Base-by-base conservation (phyloP, 2,329 filamentous ascomycete genomes). In the Phoma sp. region DNA sequence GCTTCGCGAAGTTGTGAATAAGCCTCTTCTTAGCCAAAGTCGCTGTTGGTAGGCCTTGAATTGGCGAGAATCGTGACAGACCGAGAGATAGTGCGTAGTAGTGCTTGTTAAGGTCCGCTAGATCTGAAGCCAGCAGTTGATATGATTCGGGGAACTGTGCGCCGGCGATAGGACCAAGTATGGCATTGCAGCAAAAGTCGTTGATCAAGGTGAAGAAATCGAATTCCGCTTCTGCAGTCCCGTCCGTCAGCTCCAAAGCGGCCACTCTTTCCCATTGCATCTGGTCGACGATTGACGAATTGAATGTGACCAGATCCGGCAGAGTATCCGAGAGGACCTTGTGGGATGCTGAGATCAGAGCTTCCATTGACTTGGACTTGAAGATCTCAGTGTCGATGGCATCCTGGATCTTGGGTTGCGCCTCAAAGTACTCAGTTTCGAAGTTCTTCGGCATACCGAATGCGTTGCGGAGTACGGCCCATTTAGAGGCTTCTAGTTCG, bases 181-280 rank as follows among this genome's bases (percentile, higher is more conserved):
- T 78, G 10, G 74, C 75, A 46, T 81, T 78, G 4, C 82, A 85
- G 33, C 85, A 78, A 62, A 87, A 86, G 60, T 84, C 80, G 51
- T 83, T 77, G 21, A 87, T 72, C 6, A 89, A 75, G 3, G 78
- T 72, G 36, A 72, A 71, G 2, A 75, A 56, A 31, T 72, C 68
- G 44, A 66, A 70, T 48, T 87, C 84, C 13, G 81, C 84, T 48
- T 82, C 76, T 25, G 75, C 71, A 15, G 74, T 74, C 6, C 70
- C 75, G n/a, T 72, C 69, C 2, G 74, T 66, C 32, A 73, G 61
- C 15, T 81, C 80, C 4, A 82, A 75, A 21, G 81, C 70, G 2
- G 73, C 72, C 1, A 82, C 78, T 31, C 84, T 80, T 67, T 89
- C 87, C 86, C 87, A 89, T 2, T 77, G 76, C 62, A 80, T 79